These are phyloP conservation scores for Thuidium tamariscinum DNA, from an alignment of 225 moss, liverwort and hornwort genomes.

Conservation along the genomic window DNA sequence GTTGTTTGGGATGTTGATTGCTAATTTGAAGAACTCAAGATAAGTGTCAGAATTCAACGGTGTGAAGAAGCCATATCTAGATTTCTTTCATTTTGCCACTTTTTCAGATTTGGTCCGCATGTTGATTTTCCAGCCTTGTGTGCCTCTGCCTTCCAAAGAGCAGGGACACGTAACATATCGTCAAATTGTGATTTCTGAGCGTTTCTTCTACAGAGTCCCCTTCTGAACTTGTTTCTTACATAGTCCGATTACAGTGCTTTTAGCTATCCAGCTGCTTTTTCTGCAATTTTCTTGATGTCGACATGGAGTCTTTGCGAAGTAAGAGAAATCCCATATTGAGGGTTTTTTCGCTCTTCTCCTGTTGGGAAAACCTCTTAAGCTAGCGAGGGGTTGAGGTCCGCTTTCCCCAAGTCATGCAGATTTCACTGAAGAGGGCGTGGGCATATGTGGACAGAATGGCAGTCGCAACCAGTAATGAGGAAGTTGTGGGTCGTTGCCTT, in stretches of 20 bases:
- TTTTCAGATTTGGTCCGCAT: background rate
- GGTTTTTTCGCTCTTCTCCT: background rate
- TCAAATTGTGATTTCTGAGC: background rate
- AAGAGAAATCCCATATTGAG: background rate
- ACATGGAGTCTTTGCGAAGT: background rate
- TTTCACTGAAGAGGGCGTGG: background rate
- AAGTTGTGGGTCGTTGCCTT: conserved; percentile 64
- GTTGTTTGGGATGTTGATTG: background rate
- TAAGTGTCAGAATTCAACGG: background rate
- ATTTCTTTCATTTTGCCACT: background rate
- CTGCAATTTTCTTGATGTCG: background rate
- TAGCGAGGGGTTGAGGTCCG: background rate
- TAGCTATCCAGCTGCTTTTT: background rate
- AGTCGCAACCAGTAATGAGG: conserved; percentile 41
- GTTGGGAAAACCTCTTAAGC: background rate
- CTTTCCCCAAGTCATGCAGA: background rate
- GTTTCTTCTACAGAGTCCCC: background rate
- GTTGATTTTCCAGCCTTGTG: background rate
- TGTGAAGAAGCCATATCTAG: background rate
- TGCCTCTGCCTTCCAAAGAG: background rate
- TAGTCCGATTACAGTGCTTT: background rate
- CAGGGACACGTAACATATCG: background rate
- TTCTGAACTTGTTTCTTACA: background rate
- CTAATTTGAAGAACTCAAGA: background rate
- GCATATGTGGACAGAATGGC: conserved; percentile 52